Percentiles rank a stretch among this genome's conserved stretches.
Evolutionary conservation across 805 yeast species (phyloP).

Genomic region (Pichia heedii): DNA sequence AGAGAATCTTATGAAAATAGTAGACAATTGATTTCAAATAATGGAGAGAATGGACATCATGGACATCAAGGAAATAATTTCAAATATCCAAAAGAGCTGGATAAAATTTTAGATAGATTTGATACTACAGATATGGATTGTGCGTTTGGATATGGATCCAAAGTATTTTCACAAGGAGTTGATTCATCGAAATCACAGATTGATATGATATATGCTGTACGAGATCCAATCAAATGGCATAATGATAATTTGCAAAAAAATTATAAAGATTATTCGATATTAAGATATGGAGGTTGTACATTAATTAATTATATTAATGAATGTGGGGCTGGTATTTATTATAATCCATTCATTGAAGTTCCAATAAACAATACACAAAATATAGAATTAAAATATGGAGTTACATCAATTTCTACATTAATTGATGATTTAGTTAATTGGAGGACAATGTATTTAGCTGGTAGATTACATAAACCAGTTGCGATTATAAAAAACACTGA

Average conservation of each 20-base stretch:
- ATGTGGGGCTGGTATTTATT: slow-evolving; percentile 84
- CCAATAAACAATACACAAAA: slow-evolving; percentile 1
- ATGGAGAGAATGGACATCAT: too few species aligned
- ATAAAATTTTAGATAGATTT: slow-evolving; percentile 13
- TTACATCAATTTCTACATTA: slow-evolving; percentile 54
- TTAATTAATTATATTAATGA: slow-evolving; percentile 51
- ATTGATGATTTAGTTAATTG: slow-evolving; percentile 71
- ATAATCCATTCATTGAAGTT: slow-evolving; percentile 72
- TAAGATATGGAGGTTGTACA: slow-evolving; percentile 51
- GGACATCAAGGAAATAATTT: too few species aligned
- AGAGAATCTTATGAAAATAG: too few species aligned
- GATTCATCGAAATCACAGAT: slow-evolving; percentile 51
- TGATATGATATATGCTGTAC: slow-evolving; percentile 78
- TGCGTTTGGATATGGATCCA: slow-evolving; percentile 93
- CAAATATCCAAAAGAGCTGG: slow-evolving; percentile 27
- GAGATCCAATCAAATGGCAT: slow-evolving; percentile 72
- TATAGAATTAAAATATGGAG: slow-evolving; percentile 69
- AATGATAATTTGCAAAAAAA: slow-evolving; percentile 53
- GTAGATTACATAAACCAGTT: slow-evolving; percentile 91
- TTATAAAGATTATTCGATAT: slow-evolving; percentile 69
- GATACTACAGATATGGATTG: slow-evolving; percentile 27
- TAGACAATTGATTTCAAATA: too few species aligned
- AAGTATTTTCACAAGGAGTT: slow-evolving; percentile 71
- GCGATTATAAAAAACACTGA: slow-evolving; percentile 60
- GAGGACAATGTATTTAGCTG: slow-evolving; percentile 82